Percentiles rank a stretch among this genome's conserved stretches.
These are phyloP conservation scores for Tetragonia tetragonoides DNA, from an alignment of 148 eudicot genomes.

Conservation along the genomic window DNA sequence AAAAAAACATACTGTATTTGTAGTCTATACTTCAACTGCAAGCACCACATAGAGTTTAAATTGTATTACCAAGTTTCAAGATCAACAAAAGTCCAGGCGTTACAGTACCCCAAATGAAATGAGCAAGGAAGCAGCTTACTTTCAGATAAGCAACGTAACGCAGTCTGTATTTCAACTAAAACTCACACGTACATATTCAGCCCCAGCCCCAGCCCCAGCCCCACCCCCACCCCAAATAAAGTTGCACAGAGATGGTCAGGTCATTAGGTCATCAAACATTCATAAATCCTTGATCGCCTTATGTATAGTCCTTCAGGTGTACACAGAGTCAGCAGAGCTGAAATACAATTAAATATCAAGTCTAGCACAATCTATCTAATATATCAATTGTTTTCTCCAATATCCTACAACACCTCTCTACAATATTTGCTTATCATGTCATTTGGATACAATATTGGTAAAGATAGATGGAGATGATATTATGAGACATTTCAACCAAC, in stretches of 20 bases:
- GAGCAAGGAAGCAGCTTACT: too few species aligned
- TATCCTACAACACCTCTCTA: neutral
- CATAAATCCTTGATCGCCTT: neutral
- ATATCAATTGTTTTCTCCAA: neutral
- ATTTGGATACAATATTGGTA: too few species aligned
- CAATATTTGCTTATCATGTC: too few species aligned
- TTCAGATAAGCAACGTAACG: too few species aligned
- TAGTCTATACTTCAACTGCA: neutral
- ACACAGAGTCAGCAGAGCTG: neutral
- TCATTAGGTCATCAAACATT: too few species aligned
- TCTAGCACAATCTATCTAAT: neutral
- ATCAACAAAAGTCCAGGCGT: neutral
- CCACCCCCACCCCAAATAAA: too few species aligned
- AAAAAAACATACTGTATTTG: neutral
- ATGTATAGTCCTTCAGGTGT: neutral
- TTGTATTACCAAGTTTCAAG: neutral
- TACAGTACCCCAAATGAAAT: neutral
- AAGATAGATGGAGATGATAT: too few species aligned
- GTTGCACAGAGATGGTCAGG: too few species aligned
- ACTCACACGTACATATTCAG: too few species aligned
- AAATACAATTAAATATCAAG: neutral
- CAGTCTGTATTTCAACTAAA: too few species aligned
- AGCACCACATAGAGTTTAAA: neutral
- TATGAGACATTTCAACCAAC: too few species aligned
- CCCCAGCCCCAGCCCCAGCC: too few species aligned